Conservation (phyloP, 2,329 filamentous ascomycete genomes). For the Apiospora marii region DNA sequence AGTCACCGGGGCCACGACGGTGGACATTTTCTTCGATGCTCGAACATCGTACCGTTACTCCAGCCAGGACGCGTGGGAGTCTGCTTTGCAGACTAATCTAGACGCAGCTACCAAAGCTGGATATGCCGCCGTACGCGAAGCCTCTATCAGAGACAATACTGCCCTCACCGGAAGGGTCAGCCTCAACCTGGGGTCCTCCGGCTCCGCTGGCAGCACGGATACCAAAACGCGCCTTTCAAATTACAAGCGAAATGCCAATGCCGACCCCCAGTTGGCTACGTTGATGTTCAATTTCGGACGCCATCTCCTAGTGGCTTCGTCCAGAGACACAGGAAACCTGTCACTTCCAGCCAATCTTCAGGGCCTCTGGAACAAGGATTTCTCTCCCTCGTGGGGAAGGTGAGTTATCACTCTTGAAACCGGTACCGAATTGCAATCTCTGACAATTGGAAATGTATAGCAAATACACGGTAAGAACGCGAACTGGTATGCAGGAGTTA, state of each 20-base stretch:
- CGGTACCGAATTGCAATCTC: too few relatives aligned
- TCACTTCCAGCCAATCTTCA: slow-evolving; percentile 45
- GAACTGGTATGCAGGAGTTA: background rate
- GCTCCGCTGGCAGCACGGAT: slow-evolving; percentile 25
- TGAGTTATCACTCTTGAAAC: background rate
- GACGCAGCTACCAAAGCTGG: slow-evolving; percentile 31
- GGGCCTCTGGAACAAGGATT: slow-evolving; percentile 45
- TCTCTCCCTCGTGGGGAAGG: slow-evolving; percentile 29
- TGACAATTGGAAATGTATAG: slow-evolving; percentile 1
- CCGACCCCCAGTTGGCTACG: slow-evolving; percentile 39
- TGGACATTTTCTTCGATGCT: slow-evolving; percentile 39
- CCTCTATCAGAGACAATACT: slow-evolving; percentile 36
- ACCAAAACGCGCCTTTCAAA: slow-evolving; percentile 27
- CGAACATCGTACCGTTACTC: slow-evolving; percentile 38
- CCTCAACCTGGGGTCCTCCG: slow-evolving; percentile 32
- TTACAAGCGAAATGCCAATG: slow-evolving; percentile 29
- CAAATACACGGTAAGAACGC: slow-evolving; percentile 27
- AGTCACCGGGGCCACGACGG: slow-evolving; percentile 33
- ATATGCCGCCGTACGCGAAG: slow-evolving; percentile 30
- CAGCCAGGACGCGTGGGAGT: slow-evolving; percentile 32
- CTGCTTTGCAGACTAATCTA: slow-evolving; percentile 37
- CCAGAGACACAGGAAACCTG: slow-evolving; percentile 33
- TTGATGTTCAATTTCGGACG: slow-evolving; percentile 44
- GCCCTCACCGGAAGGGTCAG: slow-evolving; percentile 34
- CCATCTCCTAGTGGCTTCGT: slow-evolving; percentile 41